A percentile compares a stretch with the other conserved stretches of the same genome.
These are phyloP conservation scores for Peronospora farinosa DNA, from an alignment of 352 stramenopile species.

Conservation along the genomic window DNA sequence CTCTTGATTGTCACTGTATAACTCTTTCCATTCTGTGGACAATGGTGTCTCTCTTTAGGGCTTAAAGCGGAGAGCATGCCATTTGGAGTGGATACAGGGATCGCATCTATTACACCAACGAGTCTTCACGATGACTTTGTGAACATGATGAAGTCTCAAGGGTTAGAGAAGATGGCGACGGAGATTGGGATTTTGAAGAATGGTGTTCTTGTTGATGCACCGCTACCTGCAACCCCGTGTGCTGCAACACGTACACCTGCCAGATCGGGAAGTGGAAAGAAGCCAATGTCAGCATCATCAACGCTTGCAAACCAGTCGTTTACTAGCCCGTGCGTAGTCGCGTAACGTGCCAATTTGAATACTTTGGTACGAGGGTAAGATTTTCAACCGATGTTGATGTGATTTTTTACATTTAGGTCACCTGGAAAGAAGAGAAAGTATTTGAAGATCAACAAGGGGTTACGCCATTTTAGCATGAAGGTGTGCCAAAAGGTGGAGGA, in stretches of 20 bases:
- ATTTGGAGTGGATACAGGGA: constrained; percentile 39
- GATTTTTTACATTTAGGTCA: constrained; percentile 25
- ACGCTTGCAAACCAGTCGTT: constrained; percentile 40
- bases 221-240: constrained; percentile 19
- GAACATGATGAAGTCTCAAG: constrained; percentile 81
- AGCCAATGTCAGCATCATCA: constrained; percentile 5
- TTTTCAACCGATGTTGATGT: constrained; percentile 5
- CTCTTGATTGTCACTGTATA: background rate
- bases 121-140: constrained; percentile 86
- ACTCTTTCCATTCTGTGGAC: background rate
- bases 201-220: constrained; percentile 55
- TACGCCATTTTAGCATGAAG: constrained; percentile 94
- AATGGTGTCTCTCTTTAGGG: constrained; percentile 3
- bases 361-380: background rate
- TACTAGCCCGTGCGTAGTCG: constrained; percentile 47
- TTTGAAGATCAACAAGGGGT: constrained; percentile 86
- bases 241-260: constrained; percentile 6
- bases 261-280: constrained; percentile 15
- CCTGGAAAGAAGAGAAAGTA: constrained; percentile 75
- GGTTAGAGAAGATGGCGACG: constrained; percentile 78
- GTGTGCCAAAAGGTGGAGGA: constrained; percentile 96
- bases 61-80: constrained; percentile 24
- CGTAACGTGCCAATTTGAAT: background rate
- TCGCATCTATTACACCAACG: constrained; percentile 40
- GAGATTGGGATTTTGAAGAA: constrained; percentile 73